phyloP scores from a whole-genome alignment of 805 yeast species.

The Teunomyces funiuensis region DNA sequence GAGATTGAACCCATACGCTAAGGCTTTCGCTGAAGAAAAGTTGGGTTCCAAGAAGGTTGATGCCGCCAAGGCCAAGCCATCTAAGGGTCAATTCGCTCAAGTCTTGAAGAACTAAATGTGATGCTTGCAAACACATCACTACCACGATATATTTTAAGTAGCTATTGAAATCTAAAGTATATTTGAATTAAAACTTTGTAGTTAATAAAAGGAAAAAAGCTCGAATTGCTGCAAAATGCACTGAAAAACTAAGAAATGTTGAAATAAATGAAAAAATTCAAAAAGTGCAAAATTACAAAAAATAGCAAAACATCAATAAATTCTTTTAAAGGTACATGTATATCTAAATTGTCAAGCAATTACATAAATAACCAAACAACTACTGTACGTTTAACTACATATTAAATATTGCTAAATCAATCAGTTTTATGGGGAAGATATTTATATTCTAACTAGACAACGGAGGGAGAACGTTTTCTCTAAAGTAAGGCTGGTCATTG shows the following conservation, averaged over 20 bases:
- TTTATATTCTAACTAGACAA: slow-evolving; percentile 7
- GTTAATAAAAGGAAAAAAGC: no score
- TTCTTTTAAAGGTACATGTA: no score
- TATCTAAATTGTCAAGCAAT: no score
- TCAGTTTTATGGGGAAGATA: neutral
- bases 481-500: slow-evolving; percentile 37
- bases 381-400: no score
- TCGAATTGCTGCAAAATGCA: no score
- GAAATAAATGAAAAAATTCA: no score
- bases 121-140: neutral
- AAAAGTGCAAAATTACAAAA: no score
- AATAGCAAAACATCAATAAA: no score
- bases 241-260: no score
- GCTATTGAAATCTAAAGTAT: slow-evolving; percentile 9
- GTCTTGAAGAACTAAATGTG: slow-evolving; percentile 54
- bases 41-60: slow-evolving; percentile 80
- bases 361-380: no score
- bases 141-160: slow-evolving; percentile 4
- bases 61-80: slow-evolving; percentile 60
- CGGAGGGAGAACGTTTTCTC: slow-evolving; percentile 45
- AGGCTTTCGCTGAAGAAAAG: slow-evolving; percentile 91
- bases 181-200: slow-evolving; percentile 4
- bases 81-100: slow-evolving; percentile 68
- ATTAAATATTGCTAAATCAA: no score
- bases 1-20: slow-evolving; percentile 99